Base-by-base conservation (phyloP, 2,329 filamentous ascomycete species). In the Xylaria sp. region DNA sequence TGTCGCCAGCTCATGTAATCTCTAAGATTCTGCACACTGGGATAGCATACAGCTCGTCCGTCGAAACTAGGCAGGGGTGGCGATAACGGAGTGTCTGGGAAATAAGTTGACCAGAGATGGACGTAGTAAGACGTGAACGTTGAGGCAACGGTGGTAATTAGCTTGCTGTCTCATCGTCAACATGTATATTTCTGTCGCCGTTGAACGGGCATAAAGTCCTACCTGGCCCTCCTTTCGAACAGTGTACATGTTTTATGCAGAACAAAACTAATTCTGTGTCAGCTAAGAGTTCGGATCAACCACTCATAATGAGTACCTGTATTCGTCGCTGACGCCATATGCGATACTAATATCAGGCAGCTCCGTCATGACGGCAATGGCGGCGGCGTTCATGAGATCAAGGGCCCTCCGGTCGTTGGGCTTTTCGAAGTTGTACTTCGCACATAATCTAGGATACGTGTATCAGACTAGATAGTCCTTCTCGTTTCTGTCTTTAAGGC, bases 1-100 rank as follows among this genome's bases (percentile, higher is more conserved):
- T 99, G 96, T 73, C 96, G 87, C 96, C 96, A 99, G 77, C 92
- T 94, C 85, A 99, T 89, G 79, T 99, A 99, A 81, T 99, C 96
- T 29, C 94, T 86, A 71, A 99, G 80, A 77, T 97, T 96, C 73
- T 87, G 85, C 6, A 91, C 85, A 63, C 87, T 92, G 0, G 96
- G 96, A 80, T 98, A 99, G 77, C 91, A 89, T 3, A 99, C 94
- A 17, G 94, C 94, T 57, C 96, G 86, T 0, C 94, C 95, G 79
- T 99, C 96, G 76, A 99, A 99, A 5, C 91, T 95, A 0, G 96
- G 96, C 13, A 97, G 81, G 4, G 93, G 92, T 4, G 89, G 81
- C 13, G 90, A 87, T 36, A 98, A 83, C 5, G 89, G 87, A 20
- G 81, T 85, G n/a, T 89, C 86, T 0, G 90, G 88, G 75, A 97